A percentile compares a stretch with the other conserved stretches of the same genome.
Evolutionary conservation across 2,329 filamentous ascomycete genomes (phyloP).

Genomic region (Xylariaceae sp.): DNA sequence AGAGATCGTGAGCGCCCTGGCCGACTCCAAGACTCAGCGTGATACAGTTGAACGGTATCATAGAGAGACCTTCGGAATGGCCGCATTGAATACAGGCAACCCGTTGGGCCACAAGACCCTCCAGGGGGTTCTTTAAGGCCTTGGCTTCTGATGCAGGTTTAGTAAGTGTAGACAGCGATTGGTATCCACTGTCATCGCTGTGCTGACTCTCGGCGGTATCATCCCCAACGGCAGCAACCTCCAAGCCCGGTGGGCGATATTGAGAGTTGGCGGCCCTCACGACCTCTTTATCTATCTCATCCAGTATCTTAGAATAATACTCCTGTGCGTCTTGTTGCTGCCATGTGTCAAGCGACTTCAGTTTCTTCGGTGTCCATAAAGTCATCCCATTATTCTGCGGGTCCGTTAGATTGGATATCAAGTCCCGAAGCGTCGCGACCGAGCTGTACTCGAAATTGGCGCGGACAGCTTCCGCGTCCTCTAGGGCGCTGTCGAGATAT

Average conservation of each 20-base stretch:
- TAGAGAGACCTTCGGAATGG: constrained; percentile 78
- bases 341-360: constrained; percentile 93
- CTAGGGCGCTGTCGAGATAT: constrained; percentile 53
- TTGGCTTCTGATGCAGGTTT: constrained; percentile 37
- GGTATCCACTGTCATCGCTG: constrained; percentile 56
- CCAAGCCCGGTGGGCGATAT: constrained; percentile 39
- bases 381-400: constrained; percentile 66
- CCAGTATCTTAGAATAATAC: constrained; percentile 87
- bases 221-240: constrained; percentile 38
- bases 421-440: constrained; percentile 53
- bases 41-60: constrained; percentile 91
- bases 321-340: constrained; percentile 98
- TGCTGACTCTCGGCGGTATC: constrained; percentile 45
- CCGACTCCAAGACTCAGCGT: constrained; percentile 73
- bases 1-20: constrained; percentile 62
- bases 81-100: constrained; percentile 84
- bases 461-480: constrained; percentile 27
- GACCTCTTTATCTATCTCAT: constrained; percentile 77
- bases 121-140: constrained; percentile 67
- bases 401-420: constrained; percentile 68
- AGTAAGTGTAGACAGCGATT: constrained; percentile 41
- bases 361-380: constrained; percentile 73
- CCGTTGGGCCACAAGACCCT: constrained; percentile 81
- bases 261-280: constrained; percentile 42
- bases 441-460: constrained; percentile 35